Conservation (phyloP, 805 yeast species). For the Pichia insulana region DNA sequence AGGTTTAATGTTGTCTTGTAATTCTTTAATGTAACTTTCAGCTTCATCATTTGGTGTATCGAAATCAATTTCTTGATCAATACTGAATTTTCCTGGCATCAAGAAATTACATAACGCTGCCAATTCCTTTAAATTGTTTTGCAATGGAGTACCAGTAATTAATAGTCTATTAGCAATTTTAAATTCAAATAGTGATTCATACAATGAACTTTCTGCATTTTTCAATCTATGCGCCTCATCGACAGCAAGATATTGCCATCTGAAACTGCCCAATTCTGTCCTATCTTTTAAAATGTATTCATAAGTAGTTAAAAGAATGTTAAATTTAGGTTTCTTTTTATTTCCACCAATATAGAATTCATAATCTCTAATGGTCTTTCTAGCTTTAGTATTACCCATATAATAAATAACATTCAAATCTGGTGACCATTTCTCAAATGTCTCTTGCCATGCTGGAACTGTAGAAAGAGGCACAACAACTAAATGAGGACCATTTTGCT, state of each 20-base stretch:
- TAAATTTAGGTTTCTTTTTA: conserved; percentile 72
- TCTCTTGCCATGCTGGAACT: conserved; percentile 98
- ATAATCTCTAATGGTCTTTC: conserved; percentile 71
- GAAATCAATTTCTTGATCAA: conserved; percentile 93
- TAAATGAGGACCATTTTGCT: conserved; percentile 95
- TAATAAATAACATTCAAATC: conserved; percentile 89
- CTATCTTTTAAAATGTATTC: conserved; percentile 93
- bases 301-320: conserved; percentile 87
- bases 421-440: conserved; percentile 96
- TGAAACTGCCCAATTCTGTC: conserved; percentile 65
- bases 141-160: conserved; percentile 97
- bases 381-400: conserved; percentile 83
- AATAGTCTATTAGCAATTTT: conserved; percentile 75
- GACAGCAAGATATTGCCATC: conserved; percentile 95
- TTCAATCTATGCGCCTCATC: conserved; percentile 98
- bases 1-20: conserved; percentile 82
- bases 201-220: conserved; percentile 86
- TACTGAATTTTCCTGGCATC: conserved; percentile 88
- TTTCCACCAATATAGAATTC: conserved; percentile 65
- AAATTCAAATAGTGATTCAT: conserved; percentile 78
- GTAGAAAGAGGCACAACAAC: conserved; percentile 96
- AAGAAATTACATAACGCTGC: conserved; percentile 92
- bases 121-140: conserved; percentile 88
- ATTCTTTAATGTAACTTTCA: conserved; percentile 77
- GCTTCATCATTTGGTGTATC: conserved; percentile 82